A percentile compares a stretch with the other conserved stretches of the same genome.
These are phyloP conservation scores for Mimosa pudica DNA, from an alignment of 306 rosid species.

Conservation along the genomic window DNA sequence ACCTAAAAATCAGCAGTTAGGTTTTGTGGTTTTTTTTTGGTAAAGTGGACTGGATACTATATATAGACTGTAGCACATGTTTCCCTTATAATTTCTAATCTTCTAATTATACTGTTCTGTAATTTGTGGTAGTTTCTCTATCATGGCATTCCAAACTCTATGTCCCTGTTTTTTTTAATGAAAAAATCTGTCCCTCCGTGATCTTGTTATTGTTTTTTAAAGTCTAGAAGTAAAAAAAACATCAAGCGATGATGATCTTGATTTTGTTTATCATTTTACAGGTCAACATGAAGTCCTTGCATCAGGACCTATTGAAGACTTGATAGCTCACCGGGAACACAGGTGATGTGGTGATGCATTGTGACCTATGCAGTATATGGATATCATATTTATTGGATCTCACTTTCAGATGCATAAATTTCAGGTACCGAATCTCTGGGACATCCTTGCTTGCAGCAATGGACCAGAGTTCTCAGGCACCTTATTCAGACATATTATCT, in stretches of 20 bases:
- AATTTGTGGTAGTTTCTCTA: conserved; percentile 15
- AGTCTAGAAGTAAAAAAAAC: not conserved
- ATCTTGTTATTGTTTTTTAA: not conserved
- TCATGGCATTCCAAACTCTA: not conserved
- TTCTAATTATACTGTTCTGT: conserved; percentile 16
- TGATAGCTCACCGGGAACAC: conserved; percentile 97
- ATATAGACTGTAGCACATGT: not conserved
- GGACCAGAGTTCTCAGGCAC: conserved; percentile 97
- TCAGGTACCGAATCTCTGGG: conserved; percentile 98
- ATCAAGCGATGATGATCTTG: conserved; percentile 14
- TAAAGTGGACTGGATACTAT: not conserved
- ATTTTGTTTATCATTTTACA: conserved; percentile 36
- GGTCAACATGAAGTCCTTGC: conserved; percentile 99
- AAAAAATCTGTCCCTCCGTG: not conserved
- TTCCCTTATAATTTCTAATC: not conserved
- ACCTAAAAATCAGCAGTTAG: not conserved
- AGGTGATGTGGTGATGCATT: conserved; percentile 58
- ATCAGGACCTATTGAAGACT: conserved; percentile 97
- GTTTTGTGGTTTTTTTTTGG: not conserved
- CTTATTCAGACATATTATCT: conserved; percentile 67
- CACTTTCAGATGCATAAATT: conserved; percentile 37
- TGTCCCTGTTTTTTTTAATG: not conserved
- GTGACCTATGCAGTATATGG: conserved; percentile 25
- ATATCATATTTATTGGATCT: conserved; percentile 29
- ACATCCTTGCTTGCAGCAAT: conserved; percentile 97